A percentile compares a stretch with the other conserved stretches of the same genome.
phyloP scores from a whole-genome alignment of 768 basidiomycete genomes.

The Aureoboletus auriporus region DNA sequence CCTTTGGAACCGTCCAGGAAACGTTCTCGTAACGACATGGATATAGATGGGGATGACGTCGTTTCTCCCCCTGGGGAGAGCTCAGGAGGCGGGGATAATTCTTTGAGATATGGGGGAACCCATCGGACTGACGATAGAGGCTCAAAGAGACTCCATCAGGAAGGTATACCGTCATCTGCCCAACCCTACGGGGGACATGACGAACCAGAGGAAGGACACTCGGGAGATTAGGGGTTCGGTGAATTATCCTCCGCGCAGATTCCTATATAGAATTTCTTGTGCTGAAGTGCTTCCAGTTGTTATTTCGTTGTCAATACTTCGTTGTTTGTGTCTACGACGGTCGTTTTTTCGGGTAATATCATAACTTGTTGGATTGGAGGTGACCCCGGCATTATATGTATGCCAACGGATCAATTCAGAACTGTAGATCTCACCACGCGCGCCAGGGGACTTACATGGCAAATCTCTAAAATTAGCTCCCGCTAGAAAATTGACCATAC shows the following conservation, averaged over 20 bases:
- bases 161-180: conserved; percentile 27
- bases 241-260: conserved; percentile 15
- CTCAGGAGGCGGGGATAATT: conserved; percentile 27
- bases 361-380: conserved; percentile 18
- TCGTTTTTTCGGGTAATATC: conserved; percentile 14
- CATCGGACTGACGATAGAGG: conserved; percentile 49
- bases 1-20: conserved; percentile 48
- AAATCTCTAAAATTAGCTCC: conserved; percentile 22
- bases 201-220: conserved; percentile 30
- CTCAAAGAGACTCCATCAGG: conserved; percentile 57
- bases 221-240: conserved; percentile 30
- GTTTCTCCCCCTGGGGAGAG: conserved; percentile 27
- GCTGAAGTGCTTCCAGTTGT: conserved; percentile 21
- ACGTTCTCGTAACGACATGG: conserved; percentile 60
- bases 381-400: conserved; percentile 10
- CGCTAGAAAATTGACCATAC: conserved; percentile 16
- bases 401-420: conserved; percentile 22
- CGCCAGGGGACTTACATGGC: conserved; percentile 4
- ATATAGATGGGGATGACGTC: conserved; percentile 53
- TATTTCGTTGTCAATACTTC: conserved; percentile 14
- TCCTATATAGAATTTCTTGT: conserved; percentile 34
- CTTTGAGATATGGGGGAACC: conserved; percentile 33
- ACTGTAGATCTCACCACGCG: conserved; percentile 27
- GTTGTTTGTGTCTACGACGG: conserved; percentile 15
- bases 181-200: conserved; percentile 26